Conservation (phyloP, 75 land plant species). For the Pinus taeda region DNA sequence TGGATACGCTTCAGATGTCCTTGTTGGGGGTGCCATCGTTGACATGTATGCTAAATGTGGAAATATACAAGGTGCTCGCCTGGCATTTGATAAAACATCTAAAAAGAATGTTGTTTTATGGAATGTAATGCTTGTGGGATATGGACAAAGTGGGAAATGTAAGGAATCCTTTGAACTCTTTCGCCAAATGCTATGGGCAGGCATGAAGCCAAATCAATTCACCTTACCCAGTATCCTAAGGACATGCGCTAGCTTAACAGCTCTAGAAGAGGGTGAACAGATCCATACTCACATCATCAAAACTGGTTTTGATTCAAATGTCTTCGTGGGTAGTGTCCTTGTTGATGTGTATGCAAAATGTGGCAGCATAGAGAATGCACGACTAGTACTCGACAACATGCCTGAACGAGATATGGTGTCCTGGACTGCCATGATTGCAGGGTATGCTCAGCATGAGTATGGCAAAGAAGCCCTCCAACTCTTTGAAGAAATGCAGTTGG, state of each 20-base stretch:
- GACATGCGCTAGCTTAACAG: slow-evolving; percentile 55
- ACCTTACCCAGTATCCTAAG: slow-evolving; percentile 67
- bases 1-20: slow-evolving; percentile 13
- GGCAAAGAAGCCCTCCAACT: slow-evolving; percentile 55
- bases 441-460: slow-evolving; percentile 60
- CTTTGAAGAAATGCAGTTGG: slow-evolving; percentile 53
- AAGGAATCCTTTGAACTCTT: slow-evolving; percentile 38
- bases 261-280: slow-evolving; percentile 56
- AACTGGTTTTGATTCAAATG: slow-evolving; percentile 52
- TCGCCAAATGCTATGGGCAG: slow-evolving; percentile 53
- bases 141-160: slow-evolving; percentile 51
- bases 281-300: slow-evolving; percentile 60
- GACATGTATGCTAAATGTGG: slow-evolving; percentile 51
- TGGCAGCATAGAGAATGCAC: slow-evolving; percentile 41
- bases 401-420: slow-evolving; percentile 49
- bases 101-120: slow-evolving; percentile 64
- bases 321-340: slow-evolving; percentile 58
- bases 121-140: slow-evolving; percentile 82
- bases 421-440: slow-evolving; percentile 83
- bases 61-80: slow-evolving; percentile 15
- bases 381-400: slow-evolving; percentile 35
- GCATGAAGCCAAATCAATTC: slow-evolving; percentile 59
- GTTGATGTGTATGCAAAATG: slow-evolving; percentile 75
- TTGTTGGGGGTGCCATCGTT: slow-evolving; percentile 31
- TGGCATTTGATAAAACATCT: slow-evolving; percentile 25